Conservation (phyloP, 352 stramenopile genomes). For the Phytophthora parvispora region DNA sequence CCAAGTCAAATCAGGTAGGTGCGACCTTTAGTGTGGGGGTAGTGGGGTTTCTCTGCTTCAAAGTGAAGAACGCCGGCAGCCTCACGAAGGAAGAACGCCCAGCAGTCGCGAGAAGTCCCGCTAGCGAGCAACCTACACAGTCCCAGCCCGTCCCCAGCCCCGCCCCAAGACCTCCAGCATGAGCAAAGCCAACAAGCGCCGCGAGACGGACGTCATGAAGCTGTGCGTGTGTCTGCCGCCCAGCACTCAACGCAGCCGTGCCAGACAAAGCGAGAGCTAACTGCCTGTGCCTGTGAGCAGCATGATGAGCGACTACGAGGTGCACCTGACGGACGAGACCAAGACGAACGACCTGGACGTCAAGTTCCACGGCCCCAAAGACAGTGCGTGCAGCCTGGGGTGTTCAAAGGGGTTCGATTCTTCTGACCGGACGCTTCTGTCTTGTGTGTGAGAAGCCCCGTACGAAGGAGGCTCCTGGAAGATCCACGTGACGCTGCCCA, state of each 20-base stretch:
- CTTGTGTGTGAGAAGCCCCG: conserved; percentile 63
- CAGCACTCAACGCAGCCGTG: no score
- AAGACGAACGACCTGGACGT: conserved; percentile 88
- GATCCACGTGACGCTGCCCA: conserved; percentile 93
- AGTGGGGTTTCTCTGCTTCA: conserved; percentile 23
- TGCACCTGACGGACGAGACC: conserved; percentile 85
- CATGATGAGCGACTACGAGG: conserved; percentile 94
- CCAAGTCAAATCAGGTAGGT: conserved; percentile 30
- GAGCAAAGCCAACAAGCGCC: conserved; percentile 84
- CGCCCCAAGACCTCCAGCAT: conserved; percentile 38
- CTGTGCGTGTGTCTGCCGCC: conserved; percentile 53
- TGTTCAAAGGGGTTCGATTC: background rate
- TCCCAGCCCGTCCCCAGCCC: background rate
- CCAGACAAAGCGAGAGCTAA: background rate
- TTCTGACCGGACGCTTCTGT: conserved; percentile 18
- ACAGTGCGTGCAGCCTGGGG: conserved; percentile 59
- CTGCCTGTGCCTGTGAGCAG: conserved; percentile 31
- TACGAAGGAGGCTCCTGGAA: conserved; percentile 95
- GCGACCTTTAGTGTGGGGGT: conserved; percentile 35
- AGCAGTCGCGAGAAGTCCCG: conserved; percentile 18
- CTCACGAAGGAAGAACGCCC: conserved; percentile 18
- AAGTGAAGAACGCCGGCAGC: conserved; percentile 30
- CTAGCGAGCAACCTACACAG: background rate
- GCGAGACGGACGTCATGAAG: conserved; percentile 94
- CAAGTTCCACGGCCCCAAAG: conserved; percentile 88